Percentiles rank a stretch among this genome's conserved stretches.
These are phyloP conservation scores for Seiridium cupressi DNA, from an alignment of 2,329 filamentous ascomycete genomes.

Conservation along the genomic window DNA sequence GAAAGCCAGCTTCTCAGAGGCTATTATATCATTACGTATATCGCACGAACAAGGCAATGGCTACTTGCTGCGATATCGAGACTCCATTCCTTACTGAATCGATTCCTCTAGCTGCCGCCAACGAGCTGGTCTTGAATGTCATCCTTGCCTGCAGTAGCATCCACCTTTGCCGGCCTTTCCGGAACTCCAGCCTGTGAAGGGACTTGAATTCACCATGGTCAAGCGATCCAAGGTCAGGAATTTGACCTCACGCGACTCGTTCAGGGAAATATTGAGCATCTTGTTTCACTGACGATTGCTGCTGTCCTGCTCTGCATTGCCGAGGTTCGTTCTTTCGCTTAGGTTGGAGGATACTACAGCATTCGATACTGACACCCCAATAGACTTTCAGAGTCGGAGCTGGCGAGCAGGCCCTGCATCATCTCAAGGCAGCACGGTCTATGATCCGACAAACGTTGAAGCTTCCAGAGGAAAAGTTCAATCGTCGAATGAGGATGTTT, in stretches of 20 bases:
- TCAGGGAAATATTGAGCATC: neutral
- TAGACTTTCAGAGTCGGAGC: neutral
- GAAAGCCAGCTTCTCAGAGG: neutral
- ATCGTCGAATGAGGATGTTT: neutral
- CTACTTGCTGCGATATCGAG: neutral
- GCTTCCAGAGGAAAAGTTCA: neutral
- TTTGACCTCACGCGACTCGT: neutral
- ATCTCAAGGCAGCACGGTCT: neutral
- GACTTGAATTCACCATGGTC: neutral
- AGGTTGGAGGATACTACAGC: neutral
- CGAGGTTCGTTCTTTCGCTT: neutral
- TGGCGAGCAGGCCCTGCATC: neutral
- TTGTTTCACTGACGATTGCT: neutral
- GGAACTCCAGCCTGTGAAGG: neutral
- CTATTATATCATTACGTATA: neutral
- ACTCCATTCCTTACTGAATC: neutral
- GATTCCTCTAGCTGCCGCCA: neutral
- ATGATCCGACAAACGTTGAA: neutral
- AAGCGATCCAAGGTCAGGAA: neutral
- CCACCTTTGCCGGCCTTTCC: neutral
- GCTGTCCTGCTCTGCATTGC: neutral
- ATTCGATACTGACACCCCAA: neutral
- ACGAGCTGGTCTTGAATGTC: neutral
- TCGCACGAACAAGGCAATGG: neutral
- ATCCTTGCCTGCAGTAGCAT: neutral